Percentiles rank a stretch among this genome's conserved stretches.
Evolutionary conservation across 2,329 filamentous ascomycete genomes (phyloP).

Genomic region (Penicillium frequentans): DNA sequence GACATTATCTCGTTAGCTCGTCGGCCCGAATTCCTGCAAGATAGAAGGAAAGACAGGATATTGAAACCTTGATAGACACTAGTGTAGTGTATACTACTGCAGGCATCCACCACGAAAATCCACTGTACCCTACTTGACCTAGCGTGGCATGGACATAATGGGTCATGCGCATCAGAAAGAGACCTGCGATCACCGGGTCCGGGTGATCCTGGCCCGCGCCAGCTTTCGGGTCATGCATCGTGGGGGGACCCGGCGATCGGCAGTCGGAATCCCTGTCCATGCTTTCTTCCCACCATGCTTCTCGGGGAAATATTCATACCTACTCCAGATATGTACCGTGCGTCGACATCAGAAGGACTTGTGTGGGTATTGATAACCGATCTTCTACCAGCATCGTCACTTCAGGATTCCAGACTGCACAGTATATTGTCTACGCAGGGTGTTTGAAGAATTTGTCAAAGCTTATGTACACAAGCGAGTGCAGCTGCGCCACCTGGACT

Average conservation of each 20-base stretch:
- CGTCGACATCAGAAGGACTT: background rate
- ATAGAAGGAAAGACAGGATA: background rate
- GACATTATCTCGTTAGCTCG: background rate
- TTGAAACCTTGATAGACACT: background rate
- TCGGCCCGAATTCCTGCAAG: background rate
- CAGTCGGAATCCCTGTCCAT: conserved; percentile 8
- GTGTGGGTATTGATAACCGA: background rate
- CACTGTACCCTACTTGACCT: background rate
- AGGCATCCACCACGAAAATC: background rate
- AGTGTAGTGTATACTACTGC: background rate
- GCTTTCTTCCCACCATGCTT: background rate
- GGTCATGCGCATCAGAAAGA: conserved; percentile 3
- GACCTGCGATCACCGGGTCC: conserved; percentile 1
- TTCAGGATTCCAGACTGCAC: background rate
- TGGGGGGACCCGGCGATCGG: conserved; percentile 9
- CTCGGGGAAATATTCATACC: background rate
- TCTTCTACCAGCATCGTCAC: background rate
- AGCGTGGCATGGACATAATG: background rate
- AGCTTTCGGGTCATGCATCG: conserved; percentile 4
- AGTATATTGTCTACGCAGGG: background rate
- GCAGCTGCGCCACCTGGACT: conserved; percentile 6
- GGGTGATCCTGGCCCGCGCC: conserved; percentile 6
- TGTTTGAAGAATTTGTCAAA: background rate
- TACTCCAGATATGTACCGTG: background rate
- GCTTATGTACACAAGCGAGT: conserved; percentile 10